phyloP scores from a whole-genome alignment of 2,329 filamentous ascomycete genomes.

The Colletotrichum chrysophilum region DNA sequence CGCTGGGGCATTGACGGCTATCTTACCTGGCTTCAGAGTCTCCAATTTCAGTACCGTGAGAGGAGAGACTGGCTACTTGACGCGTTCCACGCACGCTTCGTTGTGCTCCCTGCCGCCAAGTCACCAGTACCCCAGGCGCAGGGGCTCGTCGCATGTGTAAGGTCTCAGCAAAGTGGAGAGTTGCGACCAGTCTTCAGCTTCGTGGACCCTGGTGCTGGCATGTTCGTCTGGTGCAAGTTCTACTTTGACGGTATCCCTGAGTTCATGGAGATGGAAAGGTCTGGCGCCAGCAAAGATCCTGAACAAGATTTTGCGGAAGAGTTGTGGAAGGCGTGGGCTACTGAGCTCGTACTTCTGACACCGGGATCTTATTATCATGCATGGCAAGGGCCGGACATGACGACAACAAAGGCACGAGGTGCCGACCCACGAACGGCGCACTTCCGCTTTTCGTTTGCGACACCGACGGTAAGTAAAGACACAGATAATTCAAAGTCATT shows the following conservation, averaged over 20 bases:
- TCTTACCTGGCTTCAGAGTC: conserved; percentile 73
- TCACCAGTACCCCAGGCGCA: not conserved
- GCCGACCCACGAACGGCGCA: conserved; percentile 27
- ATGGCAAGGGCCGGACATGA: conserved; percentile 31
- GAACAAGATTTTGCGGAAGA: not conserved
- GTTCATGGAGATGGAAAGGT: conserved; percentile 18
- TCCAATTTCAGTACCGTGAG: conserved; percentile 71
- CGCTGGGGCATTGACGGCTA: conserved; percentile 79
- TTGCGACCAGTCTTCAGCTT: conserved; percentile 32
- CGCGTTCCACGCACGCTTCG: conserved; percentile 44
- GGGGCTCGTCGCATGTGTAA: not conserved
- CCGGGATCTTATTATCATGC: conserved; percentile 36
- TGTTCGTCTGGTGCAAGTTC: conserved; percentile 37
- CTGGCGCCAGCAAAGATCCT: not conserved
- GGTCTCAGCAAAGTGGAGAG: not conserved
- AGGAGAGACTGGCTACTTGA: conserved; percentile 68
- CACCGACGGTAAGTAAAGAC: conserved; percentile 27
- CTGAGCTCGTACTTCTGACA: conserved; percentile 29
- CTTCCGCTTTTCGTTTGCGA: conserved; percentile 33
- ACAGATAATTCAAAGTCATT: not conserved
- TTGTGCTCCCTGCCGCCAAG: not conserved
- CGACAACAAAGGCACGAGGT: conserved; percentile 26
- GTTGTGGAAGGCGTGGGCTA: conserved; percentile 24
- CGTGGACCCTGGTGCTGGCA: conserved; percentile 31
- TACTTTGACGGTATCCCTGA: conserved; percentile 28